These are phyloP conservation scores for Westerdykella sp. DNA, from an alignment of 2,329 filamentous ascomycete species.

Conservation along the genomic window DNA sequence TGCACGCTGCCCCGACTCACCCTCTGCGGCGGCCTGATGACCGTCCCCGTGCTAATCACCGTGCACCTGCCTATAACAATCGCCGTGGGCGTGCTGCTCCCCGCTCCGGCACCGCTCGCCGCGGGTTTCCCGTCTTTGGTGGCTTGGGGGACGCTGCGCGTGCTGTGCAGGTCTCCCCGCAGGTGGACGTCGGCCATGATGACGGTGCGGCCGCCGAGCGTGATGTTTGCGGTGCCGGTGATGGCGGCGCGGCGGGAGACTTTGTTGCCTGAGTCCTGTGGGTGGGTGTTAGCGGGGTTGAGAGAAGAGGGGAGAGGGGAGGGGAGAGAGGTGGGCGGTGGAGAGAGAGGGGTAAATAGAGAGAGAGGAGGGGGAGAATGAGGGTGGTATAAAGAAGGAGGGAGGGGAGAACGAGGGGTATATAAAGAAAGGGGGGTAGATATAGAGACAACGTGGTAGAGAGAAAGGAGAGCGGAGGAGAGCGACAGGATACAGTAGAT, in stretches of 20 bases:
- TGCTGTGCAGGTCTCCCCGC: constrained; percentile 68
- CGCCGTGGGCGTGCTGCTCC: constrained; percentile 40
- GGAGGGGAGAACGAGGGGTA: too few species aligned
- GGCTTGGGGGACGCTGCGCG: constrained; percentile 27
- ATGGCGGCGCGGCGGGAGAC: constrained; percentile 88
- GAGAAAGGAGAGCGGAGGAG: too few species aligned
- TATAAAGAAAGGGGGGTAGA: too few species aligned
- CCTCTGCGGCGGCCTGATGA: constrained; percentile 76
- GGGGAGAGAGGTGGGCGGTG: not conserved
- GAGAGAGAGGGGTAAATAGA: too few species aligned
- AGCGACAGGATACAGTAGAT: too few species aligned
- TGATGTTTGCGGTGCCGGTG: constrained; percentile 95
- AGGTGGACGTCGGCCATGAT: constrained; percentile 95
- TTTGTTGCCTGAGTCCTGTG: constrained; percentile 93
- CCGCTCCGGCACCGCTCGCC: too few species aligned
- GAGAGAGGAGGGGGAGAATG: not conserved
- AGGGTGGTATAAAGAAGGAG: not conserved
- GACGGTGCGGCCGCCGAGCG: constrained; percentile 87
- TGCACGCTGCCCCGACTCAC: constrained; percentile 69
- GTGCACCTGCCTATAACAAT: constrained; percentile 90
- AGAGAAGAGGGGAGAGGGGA: not conserved
- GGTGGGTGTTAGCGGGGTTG: not conserved
- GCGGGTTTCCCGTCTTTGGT: constrained; percentile 16
- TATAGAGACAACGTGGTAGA: too few species aligned
- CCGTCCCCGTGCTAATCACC: constrained; percentile 71